Evolutionary conservation across 345 rosid genomes (phyloP).

Genomic region (Aquilaria yunnanensis): DNA sequence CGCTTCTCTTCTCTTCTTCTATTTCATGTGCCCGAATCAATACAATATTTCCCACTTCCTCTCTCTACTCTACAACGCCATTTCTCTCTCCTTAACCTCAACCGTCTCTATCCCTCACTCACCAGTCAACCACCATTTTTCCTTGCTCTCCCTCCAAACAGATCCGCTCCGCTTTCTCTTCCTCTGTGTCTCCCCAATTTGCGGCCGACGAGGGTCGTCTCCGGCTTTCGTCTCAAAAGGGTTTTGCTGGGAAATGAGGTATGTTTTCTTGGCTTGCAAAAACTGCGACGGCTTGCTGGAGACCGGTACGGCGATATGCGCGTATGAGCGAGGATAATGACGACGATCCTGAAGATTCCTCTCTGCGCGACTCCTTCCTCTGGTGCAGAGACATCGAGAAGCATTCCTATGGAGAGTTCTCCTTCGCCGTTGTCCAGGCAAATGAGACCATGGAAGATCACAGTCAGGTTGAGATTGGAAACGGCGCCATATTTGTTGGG

Average conservation of each 20-base stretch:
- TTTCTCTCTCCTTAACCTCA: not conserved
- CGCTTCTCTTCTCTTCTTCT: not conserved
- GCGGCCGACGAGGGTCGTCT: not conserved
- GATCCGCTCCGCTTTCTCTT: too few relatives aligned
- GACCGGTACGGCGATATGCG: slow-evolving; percentile 64
- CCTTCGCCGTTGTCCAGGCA: slow-evolving; percentile 83
- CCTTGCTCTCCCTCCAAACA: too few relatives aligned
- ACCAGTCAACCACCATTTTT: too few relatives aligned
- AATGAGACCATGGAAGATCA: slow-evolving; percentile 85
- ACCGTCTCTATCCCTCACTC: not conserved
- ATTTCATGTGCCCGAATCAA: not conserved
- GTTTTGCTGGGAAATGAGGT: slow-evolving; percentile 77
- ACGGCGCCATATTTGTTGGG: slow-evolving; percentile 66
- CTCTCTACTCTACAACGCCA: not conserved
- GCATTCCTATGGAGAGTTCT: slow-evolving; percentile 75
- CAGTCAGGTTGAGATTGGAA: slow-evolving; percentile 75
- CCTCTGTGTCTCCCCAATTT: too few relatives aligned
- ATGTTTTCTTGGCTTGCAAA: slow-evolving; percentile 81
- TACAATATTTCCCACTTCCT: not conserved
- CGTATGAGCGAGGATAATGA: slow-evolving; percentile 78
- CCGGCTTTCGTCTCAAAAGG: slow-evolving; percentile 3
- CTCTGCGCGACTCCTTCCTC: slow-evolving; percentile 39
- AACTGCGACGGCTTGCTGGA: slow-evolving; percentile 64
- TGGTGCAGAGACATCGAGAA: slow-evolving; percentile 85
- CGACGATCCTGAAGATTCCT: slow-evolving; percentile 23